Conservation (phyloP, 1,139 yeast genomes). For the Williopsis jadinii region DNA sequence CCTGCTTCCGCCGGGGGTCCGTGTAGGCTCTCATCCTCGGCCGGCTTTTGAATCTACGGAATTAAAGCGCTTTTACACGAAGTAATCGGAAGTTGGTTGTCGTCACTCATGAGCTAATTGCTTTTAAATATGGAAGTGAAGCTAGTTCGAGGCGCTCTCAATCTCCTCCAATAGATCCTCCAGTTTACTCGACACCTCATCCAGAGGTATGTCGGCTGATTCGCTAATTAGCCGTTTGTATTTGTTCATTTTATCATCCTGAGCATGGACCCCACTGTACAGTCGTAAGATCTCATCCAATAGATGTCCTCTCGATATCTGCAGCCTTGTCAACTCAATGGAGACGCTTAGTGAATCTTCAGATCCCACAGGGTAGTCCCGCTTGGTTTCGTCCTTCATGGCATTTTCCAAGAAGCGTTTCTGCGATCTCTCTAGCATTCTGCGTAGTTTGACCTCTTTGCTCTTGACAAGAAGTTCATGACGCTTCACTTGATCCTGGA, state of each 20-base stretch:
- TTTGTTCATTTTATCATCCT: slow-evolving; percentile 54
- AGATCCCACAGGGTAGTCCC: slow-evolving; percentile 28
- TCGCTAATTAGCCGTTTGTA: slow-evolving; percentile 77
- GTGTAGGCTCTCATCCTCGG: too few relatives aligned
- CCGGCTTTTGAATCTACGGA: too few relatives aligned
- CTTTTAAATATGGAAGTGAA: too few relatives aligned
- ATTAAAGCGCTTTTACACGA: too few relatives aligned
- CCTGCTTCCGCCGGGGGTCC: too few relatives aligned
- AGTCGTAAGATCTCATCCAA: slow-evolving; percentile 39
- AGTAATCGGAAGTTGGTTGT: too few relatives aligned
- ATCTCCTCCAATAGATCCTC: slow-evolving; percentile 24
- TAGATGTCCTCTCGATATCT: slow-evolving; percentile 37
- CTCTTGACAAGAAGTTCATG: slow-evolving; percentile 20
- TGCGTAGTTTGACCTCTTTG: slow-evolving; percentile 28
- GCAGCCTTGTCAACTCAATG: slow-evolving; percentile 37
- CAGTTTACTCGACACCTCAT: slow-evolving; percentile 56
- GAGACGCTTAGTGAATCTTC: slow-evolving; percentile 21
- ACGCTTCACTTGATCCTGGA: slow-evolving; percentile 22
- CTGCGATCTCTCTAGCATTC: slow-evolving; percentile 48
- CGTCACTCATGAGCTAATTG: too few relatives aligned
- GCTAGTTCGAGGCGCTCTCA: slow-evolving; percentile 6
- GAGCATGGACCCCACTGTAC: slow-evolving; percentile 31
- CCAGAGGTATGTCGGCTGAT: slow-evolving; percentile 73
- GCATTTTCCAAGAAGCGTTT: slow-evolving; percentile 41
- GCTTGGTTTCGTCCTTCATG: slow-evolving; percentile 26